Evolutionary conservation across 495 filamentous ascomycete species (phyloP), one percentile per base, ranked within the genome.

Genomic region (Talaromyces proteolyticus): DNA sequence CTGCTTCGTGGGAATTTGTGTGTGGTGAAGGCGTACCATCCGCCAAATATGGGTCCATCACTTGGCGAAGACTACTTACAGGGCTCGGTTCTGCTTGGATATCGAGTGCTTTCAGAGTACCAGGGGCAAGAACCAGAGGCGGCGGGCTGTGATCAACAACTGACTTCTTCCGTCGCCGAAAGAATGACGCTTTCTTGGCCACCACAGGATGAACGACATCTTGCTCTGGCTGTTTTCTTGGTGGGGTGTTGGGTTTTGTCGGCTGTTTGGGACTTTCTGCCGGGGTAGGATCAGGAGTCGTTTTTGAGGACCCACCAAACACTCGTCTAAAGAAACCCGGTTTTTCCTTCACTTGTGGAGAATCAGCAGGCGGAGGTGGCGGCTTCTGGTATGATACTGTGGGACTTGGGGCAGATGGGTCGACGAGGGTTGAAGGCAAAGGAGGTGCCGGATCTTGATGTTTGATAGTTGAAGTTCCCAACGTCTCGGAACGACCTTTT

Each of bases 281-380:
- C 21, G 50, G 34, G 3, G 42, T 37, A 22, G 52, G 55, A 7
- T 71, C 68, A 14, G 62, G 46, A 17, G 64, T 50, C 6, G 63
- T 42, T 16, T 52, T 70, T 58, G 74, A 85, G 23, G 76, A 75
- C 4, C 76, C 80, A 42, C 84, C 87, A 66, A 97, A 96, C 11
- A 97, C 86, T 53, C 92, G 82, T 50, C 88, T 81, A 72, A 96
- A 96, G 68, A 98, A 98, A 20, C 93, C 90, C 12, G 78, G 88
- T 20, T 84, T 81, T 49, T 92, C 87, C 60, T 85, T 90, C 52
- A 50, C 38, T 18, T 56, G 55, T 40, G 54, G 50, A 11, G 62
- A 67, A 39, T 65, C 67, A 20, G 57, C 57, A 8, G 51, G 57
- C 16, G 69, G 58, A 17, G 68, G 62, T 20, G 59, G 53, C 3